These are phyloP conservation scores for Pseudotsuga menziesii DNA, from an alignment of 75 land plant species.

Conservation along the genomic window DNA sequence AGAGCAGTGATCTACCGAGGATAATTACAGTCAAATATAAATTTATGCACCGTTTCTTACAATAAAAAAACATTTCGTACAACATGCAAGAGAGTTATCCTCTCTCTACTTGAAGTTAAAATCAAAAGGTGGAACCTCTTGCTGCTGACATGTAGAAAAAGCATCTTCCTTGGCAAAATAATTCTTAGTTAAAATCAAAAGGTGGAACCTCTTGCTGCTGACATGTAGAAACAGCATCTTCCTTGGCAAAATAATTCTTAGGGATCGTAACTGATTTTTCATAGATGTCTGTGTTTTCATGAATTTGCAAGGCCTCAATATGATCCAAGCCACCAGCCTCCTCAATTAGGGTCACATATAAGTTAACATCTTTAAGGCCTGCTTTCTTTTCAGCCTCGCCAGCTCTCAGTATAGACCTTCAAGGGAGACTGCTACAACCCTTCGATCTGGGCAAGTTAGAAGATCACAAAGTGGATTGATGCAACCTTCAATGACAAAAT, in stretches of 20 bases:
- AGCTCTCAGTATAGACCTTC: conserved; percentile 80
- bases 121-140: too few relatives aligned
- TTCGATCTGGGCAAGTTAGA: conserved; percentile 66
- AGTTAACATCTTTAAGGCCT: conserved; percentile 30
- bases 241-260: conserved; percentile 27
- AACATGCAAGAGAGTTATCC: too few relatives aligned
- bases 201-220: conserved; percentile 10
- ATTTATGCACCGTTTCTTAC: too few relatives aligned
- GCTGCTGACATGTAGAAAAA: too few relatives aligned
- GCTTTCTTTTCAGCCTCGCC: conserved; percentile 73
- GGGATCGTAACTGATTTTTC: conserved; percentile 28
- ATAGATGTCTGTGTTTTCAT: conserved; percentile 29
- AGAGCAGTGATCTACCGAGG: too few relatives aligned
- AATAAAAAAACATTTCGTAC: too few relatives aligned
- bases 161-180: conserved; percentile 28
- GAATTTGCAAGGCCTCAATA: conserved; percentile 30
- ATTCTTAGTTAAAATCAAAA: conserved; percentile 1
- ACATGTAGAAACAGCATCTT: too few relatives aligned
- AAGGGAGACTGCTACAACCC: conserved; percentile 69
- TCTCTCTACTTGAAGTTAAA: too few relatives aligned
- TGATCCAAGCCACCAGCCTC: too few relatives aligned
- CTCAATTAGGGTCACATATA: conserved; percentile 25
- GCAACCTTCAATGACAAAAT: conserved; percentile 69
- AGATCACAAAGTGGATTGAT: conserved; percentile 88
- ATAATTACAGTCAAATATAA: too few relatives aligned